Conservation (phyloP, 2,329 filamentous ascomycete genomes). For the Verruconis gallopava region DNA sequence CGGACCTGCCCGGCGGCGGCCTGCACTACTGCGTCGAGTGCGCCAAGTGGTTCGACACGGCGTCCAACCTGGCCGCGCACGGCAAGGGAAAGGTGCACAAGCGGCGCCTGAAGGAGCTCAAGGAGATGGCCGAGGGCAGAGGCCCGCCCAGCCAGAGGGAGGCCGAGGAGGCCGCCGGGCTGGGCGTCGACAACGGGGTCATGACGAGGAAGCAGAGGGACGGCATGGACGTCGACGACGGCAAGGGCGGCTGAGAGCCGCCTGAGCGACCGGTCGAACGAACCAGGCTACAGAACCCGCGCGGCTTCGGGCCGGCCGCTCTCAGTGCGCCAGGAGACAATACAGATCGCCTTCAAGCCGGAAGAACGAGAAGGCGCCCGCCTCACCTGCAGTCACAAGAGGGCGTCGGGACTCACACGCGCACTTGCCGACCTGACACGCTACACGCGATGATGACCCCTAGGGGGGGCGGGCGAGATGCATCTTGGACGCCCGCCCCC, state of each 20-base stretch:
- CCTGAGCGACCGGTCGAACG: background rate
- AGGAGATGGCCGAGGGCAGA: constrained; percentile 35
- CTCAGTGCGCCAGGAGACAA: too few relatives aligned
- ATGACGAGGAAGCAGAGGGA: constrained; percentile 3
- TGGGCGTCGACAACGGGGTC: constrained; percentile 54
- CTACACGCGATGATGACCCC: too few relatives aligned
- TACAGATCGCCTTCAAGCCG: too few relatives aligned
- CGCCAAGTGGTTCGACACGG: constrained; percentile 90
- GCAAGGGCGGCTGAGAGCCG: background rate
- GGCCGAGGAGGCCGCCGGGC: constrained; percentile 66
- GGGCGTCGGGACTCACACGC: too few relatives aligned
- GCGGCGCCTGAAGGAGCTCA: constrained; percentile 68
- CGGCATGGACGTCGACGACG: background rate
- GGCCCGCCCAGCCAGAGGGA: constrained; percentile 78
- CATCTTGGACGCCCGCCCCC: too few relatives aligned
- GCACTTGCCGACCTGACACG: too few relatives aligned
- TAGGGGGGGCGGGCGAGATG: too few relatives aligned
- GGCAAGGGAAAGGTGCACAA: constrained; percentile 85
- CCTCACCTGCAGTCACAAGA: too few relatives aligned
- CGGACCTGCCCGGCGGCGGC: constrained; percentile 81
- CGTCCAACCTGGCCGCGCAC: constrained; percentile 62
- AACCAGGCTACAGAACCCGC: too few relatives aligned
- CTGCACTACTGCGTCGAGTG: constrained; percentile 83
- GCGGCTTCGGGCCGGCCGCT: too few relatives aligned
- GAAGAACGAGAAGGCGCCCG: too few relatives aligned